phyloP scores from a whole-genome alignment of 306 rosid species.

The Cucumis hystrix region DNA sequence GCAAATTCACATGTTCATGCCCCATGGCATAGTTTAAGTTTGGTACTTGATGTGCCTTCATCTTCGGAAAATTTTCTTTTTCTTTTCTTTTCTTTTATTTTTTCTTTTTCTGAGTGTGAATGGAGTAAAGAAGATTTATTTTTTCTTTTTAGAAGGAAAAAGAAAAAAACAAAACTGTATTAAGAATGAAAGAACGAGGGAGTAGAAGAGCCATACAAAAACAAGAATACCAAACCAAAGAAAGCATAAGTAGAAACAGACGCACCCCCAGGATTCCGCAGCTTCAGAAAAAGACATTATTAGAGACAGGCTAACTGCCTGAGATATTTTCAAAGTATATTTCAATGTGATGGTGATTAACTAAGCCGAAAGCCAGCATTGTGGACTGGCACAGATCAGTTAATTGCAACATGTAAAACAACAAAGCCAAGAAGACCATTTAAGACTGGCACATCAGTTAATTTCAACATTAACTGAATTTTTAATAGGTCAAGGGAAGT shows the following conservation, averaged over 20 bases:
- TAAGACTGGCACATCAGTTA: neutral
- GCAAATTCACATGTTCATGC: neutral
- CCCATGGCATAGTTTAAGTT: neutral
- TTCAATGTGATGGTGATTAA: neutral
- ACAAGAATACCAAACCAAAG: neutral
- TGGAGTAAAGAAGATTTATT: neutral
- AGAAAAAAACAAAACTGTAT: neutral
- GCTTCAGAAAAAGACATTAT: neutral
- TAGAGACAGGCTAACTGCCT: neutral
- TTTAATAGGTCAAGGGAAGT: neutral
- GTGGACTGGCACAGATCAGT: neutral
- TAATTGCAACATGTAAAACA: neutral
- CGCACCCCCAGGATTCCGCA: neutral
- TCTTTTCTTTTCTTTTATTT: neutral
- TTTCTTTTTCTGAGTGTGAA: neutral
- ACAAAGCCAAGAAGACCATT: neutral
- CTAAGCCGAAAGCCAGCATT: neutral
- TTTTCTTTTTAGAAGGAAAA: neutral
- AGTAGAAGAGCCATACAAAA: neutral
- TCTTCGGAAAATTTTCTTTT: neutral
- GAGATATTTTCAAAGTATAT: neutral
- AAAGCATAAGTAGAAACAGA: neutral
- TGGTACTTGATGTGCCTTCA: neutral
- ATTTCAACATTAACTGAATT: neutral
- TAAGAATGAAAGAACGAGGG: neutral